These are phyloP conservation scores for Ustilago loliicola DNA, from an alignment of 1,284 basidiomycete genomes.

Conservation along the genomic window DNA sequence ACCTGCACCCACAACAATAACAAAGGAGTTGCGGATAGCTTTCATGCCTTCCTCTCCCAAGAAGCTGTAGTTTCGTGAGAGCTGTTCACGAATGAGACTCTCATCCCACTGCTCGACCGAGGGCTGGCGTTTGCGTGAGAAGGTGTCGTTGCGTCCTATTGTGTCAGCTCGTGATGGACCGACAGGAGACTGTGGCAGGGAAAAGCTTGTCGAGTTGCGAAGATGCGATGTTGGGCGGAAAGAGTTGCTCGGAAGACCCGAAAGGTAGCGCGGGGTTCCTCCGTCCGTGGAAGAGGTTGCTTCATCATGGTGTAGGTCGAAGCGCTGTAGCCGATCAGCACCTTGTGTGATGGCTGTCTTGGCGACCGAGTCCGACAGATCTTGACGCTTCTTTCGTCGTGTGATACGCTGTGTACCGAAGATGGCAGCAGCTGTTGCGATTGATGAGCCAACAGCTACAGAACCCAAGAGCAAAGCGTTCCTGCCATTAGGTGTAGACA, in stretches of 20 bases:
- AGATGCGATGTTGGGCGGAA: slow-evolving; percentile 33
- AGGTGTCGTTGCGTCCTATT: slow-evolving; percentile 14
- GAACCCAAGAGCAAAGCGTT: slow-evolving; percentile 50
- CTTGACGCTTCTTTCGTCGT: slow-evolving; percentile 46
- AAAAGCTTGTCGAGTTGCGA: slow-evolving; percentile 46
- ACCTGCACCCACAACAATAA: slow-evolving; percentile 92
- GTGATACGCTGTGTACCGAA: slow-evolving; percentile 52
- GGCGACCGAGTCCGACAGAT: slow-evolving; percentile 47
- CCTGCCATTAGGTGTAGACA: slow-evolving; percentile 31
- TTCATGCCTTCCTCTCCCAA: slow-evolving; percentile 91
- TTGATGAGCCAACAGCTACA: slow-evolving; percentile 61
- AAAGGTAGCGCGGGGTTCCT: slow-evolving; percentile 59
- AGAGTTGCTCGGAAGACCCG: slow-evolving; percentile 39
- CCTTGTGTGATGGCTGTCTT: slow-evolving; percentile 41
- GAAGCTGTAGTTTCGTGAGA: slow-evolving; percentile 94
- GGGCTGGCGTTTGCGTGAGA: slow-evolving; percentile 34
- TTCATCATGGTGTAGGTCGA: slow-evolving; percentile 40
- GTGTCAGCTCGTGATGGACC: slow-evolving; percentile 35
- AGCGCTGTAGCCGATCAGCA: slow-evolving; percentile 40
- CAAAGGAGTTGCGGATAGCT: slow-evolving; percentile 80
- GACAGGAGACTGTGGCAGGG: slow-evolving; percentile 27
- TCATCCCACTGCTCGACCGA: slow-evolving; percentile 64
- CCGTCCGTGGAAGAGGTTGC: slow-evolving; percentile 48
- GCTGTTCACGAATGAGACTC: slow-evolving; percentile 74
- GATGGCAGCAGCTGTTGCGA: slow-evolving; percentile 54